A percentile compares a stretch with the other conserved stretches of the same genome.
Evolutionary conservation across 257 asterid species (phyloP).

Genomic region (Euphrasia confusa): DNA sequence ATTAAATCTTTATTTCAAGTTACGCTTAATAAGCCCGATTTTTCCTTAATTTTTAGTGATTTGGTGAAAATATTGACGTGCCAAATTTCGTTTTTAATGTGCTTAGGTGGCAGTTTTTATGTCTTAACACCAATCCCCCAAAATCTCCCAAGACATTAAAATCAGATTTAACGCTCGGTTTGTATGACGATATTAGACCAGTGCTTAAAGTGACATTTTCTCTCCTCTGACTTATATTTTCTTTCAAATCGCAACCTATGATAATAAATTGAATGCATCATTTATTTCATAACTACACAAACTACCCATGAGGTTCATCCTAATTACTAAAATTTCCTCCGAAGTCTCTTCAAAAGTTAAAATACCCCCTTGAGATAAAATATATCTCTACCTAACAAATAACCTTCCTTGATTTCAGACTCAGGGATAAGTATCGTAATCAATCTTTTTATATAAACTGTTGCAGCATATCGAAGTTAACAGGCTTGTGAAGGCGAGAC

Average conservation of each 20-base stretch:
- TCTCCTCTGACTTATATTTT: background rate
- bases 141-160: too few relatives aligned
- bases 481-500: constrained; percentile 84
- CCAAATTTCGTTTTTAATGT: background rate
- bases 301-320: background rate
- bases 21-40: too few relatives aligned
- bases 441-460: background rate
- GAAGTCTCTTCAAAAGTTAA: background rate
- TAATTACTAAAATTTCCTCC: background rate
- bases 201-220: background rate
- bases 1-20: background rate
- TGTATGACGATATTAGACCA: background rate
- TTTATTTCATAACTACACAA: background rate
- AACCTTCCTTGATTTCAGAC: background rate
- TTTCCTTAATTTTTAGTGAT: background rate
- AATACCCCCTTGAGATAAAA: background rate
- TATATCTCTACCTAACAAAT: background rate
- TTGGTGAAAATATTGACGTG: background rate
- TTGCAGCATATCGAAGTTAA: constrained; percentile 91
- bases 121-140: too few relatives aligned
- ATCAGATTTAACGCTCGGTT: too few relatives aligned
- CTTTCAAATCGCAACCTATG: background rate
- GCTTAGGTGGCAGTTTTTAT: too few relatives aligned
- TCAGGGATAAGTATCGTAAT: background rate
- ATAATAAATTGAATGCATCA: constrained; percentile 1